phyloP scores from a whole-genome alignment of 306 rosid genomes.

The Cucurbita argyrosperma region DNA sequence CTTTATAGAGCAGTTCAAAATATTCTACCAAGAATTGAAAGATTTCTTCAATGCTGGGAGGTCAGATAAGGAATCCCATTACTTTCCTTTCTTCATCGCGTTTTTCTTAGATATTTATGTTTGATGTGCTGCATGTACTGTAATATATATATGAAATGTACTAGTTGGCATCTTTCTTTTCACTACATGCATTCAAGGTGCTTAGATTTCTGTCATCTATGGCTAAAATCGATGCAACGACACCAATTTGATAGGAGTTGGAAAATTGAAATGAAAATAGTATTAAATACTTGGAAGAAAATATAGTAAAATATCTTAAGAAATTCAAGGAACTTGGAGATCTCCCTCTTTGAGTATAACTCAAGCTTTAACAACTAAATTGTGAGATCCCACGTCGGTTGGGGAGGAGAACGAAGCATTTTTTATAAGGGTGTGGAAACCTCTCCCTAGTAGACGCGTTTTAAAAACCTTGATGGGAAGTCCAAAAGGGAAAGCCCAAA shows the following conservation, averaged over 20 bases:
- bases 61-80: conserved; percentile 24
- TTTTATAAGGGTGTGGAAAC: no score
- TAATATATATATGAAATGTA: background rate
- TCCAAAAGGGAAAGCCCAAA: no score
- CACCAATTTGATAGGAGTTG: background rate
- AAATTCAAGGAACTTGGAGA: background rate
- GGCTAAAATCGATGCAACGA: background rate
- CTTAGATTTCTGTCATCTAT: background rate
- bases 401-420: no score
- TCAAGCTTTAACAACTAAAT: background rate
- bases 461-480: no score
- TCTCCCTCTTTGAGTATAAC: background rate
- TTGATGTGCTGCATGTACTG: background rate
- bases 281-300: background rate
- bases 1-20: conserved; percentile 81
- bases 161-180: background rate
- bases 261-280: background rate
- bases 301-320: background rate
- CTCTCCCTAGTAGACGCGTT: no score
- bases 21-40: conserved; percentile 82
- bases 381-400: no score
- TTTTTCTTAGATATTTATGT: conserved; percentile 1
- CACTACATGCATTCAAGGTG: background rate
- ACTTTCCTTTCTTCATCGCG: background rate
- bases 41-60: conserved; percentile 99